These are phyloP conservation scores for Coemansia sp. DNA, from an alignment of 192 early-diverging fungal species.

Conservation along the genomic window DNA sequence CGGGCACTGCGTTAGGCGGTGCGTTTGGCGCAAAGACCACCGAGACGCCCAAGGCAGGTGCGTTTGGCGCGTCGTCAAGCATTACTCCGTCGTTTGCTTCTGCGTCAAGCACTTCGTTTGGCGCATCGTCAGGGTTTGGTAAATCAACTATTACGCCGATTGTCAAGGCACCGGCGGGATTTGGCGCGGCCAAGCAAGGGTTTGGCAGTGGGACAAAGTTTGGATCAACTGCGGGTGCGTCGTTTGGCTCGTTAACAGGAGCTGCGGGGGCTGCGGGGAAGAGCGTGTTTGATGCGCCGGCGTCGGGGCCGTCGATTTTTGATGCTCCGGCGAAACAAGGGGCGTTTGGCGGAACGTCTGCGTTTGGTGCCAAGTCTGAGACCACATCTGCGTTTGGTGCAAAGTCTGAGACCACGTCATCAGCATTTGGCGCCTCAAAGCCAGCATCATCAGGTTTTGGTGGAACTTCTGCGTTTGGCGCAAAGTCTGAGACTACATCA, in stretches of 20 bases:
- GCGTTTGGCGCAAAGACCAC: slow-evolving; percentile 6
- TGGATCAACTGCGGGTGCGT: slow-evolving; percentile 4
- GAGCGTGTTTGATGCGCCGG: slow-evolving; percentile 34
- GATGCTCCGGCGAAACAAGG: slow-evolving; percentile 10
- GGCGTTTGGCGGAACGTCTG: neutral
- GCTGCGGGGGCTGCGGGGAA: neutral
- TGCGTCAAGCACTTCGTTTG: neutral
- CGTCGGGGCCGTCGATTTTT: slow-evolving; percentile 26
- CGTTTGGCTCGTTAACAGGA: slow-evolving; percentile 24
- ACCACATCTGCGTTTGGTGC: too few relatives aligned
- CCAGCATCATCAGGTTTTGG: neutral
- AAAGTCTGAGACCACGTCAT: neutral
- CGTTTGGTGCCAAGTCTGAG: neutral
- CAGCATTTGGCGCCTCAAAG: slow-evolving; percentile 3
- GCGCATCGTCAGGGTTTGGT: slow-evolving; percentile 23
- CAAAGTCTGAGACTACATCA: neutral
- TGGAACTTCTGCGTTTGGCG: neutral
- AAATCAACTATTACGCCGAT: slow-evolving; percentile 13
- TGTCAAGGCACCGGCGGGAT: slow-evolving; percentile 20
- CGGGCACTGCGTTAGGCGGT: slow-evolving; percentile 10
- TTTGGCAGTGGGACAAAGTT: slow-evolving; percentile 37
- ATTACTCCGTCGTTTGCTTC: slow-evolving; percentile 12
- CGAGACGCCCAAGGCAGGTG: neutral
- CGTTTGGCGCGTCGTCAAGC: slow-evolving; percentile 10
- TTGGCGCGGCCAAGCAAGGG: slow-evolving; percentile 21